Percentiles rank a stretch among this genome's conserved stretches.
phyloP scores from a whole-genome alignment of 208 protist genomes.

The Trypanosoma vivax region DNA sequence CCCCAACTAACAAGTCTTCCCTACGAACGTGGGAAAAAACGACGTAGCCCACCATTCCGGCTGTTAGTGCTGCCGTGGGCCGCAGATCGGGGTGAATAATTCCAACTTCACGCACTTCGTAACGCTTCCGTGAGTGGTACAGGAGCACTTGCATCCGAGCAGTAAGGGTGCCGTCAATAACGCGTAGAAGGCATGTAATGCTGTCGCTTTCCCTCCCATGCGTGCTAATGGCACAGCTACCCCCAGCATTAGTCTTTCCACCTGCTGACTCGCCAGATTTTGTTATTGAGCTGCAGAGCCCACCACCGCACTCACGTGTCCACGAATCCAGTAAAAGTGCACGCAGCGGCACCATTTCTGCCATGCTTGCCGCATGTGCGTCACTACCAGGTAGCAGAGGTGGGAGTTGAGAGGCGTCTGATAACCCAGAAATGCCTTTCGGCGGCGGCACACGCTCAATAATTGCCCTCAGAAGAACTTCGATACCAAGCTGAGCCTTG shows the following conservation, averaged over 20 bases:
- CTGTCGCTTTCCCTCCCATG: constrained; percentile 18
- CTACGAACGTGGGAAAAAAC: constrained; percentile 72
- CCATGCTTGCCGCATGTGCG: constrained; percentile 39
- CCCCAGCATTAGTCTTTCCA: not conserved
- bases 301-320: constrained; percentile 90
- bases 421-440: constrained; percentile 35
- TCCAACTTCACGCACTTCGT: constrained; percentile 91
- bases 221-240: constrained; percentile 5
- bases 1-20: constrained; percentile 91
- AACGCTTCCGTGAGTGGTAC: constrained; percentile 44
- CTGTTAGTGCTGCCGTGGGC: constrained; percentile 62
- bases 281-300: constrained; percentile 31
- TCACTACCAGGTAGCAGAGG: constrained; percentile 50
- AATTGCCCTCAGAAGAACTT: constrained; percentile 84
- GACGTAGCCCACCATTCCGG: constrained; percentile 96
- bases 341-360: constrained; percentile 73
- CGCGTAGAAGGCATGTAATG: constrained; percentile 78
- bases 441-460: constrained; percentile 90
- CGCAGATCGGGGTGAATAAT: constrained; percentile 91
- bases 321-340: constrained; percentile 96
- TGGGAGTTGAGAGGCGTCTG: constrained; percentile 73
- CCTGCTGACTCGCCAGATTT: not conserved
- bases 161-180: constrained; percentile 89
- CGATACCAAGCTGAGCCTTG: constrained; percentile 87
- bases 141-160: constrained; percentile 60